Base-by-base conservation (phyloP, 176 grass and related monocot species). In the Lolium rigidum region DNA sequence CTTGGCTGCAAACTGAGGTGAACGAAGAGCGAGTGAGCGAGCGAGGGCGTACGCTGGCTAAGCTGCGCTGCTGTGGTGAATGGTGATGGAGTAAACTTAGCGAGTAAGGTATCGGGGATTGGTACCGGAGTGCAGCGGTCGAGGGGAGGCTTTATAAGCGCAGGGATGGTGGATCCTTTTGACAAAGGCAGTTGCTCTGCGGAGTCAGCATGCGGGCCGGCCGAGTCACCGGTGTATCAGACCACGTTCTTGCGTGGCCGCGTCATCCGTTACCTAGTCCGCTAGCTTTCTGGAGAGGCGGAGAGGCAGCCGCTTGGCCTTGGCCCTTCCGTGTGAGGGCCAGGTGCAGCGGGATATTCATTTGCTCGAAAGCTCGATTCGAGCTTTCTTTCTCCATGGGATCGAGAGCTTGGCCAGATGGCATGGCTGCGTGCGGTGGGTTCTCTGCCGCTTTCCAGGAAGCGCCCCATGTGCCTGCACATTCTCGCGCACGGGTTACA, bases 381-480 rank as follows among this genome's bases (percentile, higher is more conserved):
- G 16, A 84, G 77, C 84, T 71, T 77, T 77, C 63, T 85, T 46
- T 51, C 49, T 51, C 16, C 10, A 68, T 35, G 84, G 84, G 60
- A 47, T 81, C 79, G 31, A 21, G 49, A 4, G 16, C 20, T 6
- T 24, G 63, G 22, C 48, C 26, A 82, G 69, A 31, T 56, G 86
- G 86, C 79, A 31, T 55, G 86, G 86, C 79, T 55, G 44, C 68
- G 80, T 83, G 35, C 5, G 56, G 82, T 73, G 81, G 76, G 79
- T 21, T 52, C 52, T 20, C 71, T 24, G 85, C 89, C 28, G 71
- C 86, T 91, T 88, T 88, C 90, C 82, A 49, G 77, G 86, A 82
- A 88, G 86, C 86, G 82, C 63, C 85, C 86, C 90, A 91, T 88
- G 90, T 88, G 90, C 86, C 46, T 39, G 90, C 86, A 73, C 78